These are phyloP conservation scores for Nakazawaea peltata DNA, from an alignment of 805 yeast species.

Conservation along the genomic window DNA sequence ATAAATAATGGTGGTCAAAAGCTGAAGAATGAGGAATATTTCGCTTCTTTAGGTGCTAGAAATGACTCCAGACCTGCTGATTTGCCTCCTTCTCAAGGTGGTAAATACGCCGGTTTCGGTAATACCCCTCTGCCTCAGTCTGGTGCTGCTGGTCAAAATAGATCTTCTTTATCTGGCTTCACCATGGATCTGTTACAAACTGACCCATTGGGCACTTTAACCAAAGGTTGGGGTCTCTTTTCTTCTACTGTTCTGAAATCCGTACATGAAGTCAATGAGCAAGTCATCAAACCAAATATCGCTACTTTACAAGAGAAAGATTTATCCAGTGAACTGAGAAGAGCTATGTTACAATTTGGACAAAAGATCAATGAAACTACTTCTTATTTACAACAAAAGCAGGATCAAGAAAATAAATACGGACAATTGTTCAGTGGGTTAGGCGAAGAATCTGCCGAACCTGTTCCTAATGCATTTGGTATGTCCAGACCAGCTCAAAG, in stretches of 20 bases:
- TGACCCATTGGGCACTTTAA: conserved; percentile 87
- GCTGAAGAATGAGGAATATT: conserved; percentile 71
- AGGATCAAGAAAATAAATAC: conserved; percentile 29
- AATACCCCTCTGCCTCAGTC: conserved; percentile 53
- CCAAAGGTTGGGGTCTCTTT: conserved; percentile 92
- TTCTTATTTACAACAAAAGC: conserved; percentile 40
- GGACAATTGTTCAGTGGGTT: conserved; percentile 52
- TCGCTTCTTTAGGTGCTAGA: conserved; percentile 66
- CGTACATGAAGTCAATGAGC: conserved; percentile 76
- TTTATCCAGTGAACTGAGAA: conserved; percentile 68
- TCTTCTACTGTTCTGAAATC: conserved; percentile 81
- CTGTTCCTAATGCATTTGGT: conserved; percentile 64
- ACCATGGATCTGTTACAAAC: conserved; percentile 61
- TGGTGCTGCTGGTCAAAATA: conserved; percentile 9
- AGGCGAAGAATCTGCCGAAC: conserved; percentile 24
- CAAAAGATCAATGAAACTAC: conserved; percentile 90
- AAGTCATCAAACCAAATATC: conserved; percentile 87
- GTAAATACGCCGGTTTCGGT: conserved; percentile 88
- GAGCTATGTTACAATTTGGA: conserved; percentile 96
- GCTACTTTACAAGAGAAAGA: conserved; percentile 77
- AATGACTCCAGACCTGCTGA: conserved; percentile 70
- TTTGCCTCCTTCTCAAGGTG: conserved; percentile 91
- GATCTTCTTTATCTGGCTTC: conserved; percentile 44
- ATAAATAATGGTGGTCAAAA: conserved; percentile 33
- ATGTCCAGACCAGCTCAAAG: conserved; percentile 46